Percentiles rank a stretch among this genome's conserved stretches.
Evolutionary conservation across 2,329 filamentous ascomycete species (phyloP).

Genomic region (Ophiostoma himal-ulmi): DNA sequence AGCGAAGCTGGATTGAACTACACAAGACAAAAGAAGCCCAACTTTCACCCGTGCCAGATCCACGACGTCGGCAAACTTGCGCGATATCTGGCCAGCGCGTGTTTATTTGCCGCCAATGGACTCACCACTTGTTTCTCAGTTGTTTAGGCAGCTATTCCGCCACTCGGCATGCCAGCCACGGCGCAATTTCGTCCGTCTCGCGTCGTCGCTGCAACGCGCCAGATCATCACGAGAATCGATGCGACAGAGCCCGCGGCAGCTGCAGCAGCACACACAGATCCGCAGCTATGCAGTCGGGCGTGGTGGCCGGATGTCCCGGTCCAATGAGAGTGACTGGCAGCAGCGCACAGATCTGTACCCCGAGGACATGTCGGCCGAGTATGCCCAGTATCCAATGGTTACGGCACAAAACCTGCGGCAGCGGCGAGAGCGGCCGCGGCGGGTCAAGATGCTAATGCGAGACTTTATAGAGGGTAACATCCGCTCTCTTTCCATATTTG

Average conservation of each 20-base stretch:
- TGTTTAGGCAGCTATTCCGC: constrained; percentile 81
- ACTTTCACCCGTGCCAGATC: neutral
- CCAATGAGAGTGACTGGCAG: constrained; percentile 73
- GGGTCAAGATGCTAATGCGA: constrained; percentile 93
- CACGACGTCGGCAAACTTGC: neutral
- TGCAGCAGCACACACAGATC: constrained; percentile 15
- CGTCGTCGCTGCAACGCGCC: constrained; percentile 38
- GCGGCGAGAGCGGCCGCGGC: constrained; percentile 68
- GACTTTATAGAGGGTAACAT: constrained; percentile 88
- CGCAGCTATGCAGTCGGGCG: constrained; percentile 28
- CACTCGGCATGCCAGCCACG: constrained; percentile 60
- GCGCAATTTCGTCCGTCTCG: constrained; percentile 38
- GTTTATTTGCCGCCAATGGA: constrained; percentile 21
- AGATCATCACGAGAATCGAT: constrained; percentile 27
- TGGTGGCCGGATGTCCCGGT: constrained; percentile 24
- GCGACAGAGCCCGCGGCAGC: constrained; percentile 31
- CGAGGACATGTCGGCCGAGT: constrained; percentile 72
- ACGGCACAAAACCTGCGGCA: constrained; percentile 71
- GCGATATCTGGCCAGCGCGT: neutral
- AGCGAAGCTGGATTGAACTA: neutral
- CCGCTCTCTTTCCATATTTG: neutral
- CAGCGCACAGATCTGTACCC: constrained; percentile 72
- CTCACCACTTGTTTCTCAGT: constrained; percentile 41
- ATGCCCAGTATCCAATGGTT: constrained; percentile 74
- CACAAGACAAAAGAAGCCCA: neutral